Conservation (phyloP, 208 protist species). For the Angomonas deanei region DNA sequence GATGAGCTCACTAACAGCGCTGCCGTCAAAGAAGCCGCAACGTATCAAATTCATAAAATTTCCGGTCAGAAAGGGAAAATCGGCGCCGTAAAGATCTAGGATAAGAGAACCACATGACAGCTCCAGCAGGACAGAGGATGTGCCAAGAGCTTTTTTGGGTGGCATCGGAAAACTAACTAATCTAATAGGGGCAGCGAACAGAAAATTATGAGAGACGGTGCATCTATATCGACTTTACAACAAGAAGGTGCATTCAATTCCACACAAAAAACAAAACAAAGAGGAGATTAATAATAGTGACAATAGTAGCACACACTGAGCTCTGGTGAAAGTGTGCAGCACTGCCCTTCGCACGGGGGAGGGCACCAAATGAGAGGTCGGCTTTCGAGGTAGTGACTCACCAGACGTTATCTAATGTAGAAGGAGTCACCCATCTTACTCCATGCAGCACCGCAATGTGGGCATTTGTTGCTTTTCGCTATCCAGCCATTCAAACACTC, state of each 20-base stretch:
- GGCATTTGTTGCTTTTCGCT: neutral
- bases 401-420: neutral
- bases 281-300: slow-evolving; percentile 3
- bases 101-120: slow-evolving; percentile 55
- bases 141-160: neutral
- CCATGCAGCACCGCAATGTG: neutral
- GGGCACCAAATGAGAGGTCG: no score
- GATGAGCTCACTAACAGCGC: slow-evolving; percentile 52
- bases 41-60: slow-evolving; percentile 69
- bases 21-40: slow-evolving; percentile 58
- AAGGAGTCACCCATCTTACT: neutral
- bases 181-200: neutral
- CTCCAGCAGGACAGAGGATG: slow-evolving; percentile 46
- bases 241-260: neutral
- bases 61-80: slow-evolving; percentile 48
- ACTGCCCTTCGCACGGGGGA: no score
- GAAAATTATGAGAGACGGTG: neutral
- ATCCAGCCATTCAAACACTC: neutral
- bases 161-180: no score
- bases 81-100: slow-evolving; percentile 59
- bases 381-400: no score
- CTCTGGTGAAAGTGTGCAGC: no score
- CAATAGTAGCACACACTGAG: slow-evolving; percentile 3
- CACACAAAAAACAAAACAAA: slow-evolving; percentile 9
- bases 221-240: no score